phyloP scores from a whole-genome alignment of 495 filamentous ascomycete genomes.

The Clavariopsis aquatica region DNA sequence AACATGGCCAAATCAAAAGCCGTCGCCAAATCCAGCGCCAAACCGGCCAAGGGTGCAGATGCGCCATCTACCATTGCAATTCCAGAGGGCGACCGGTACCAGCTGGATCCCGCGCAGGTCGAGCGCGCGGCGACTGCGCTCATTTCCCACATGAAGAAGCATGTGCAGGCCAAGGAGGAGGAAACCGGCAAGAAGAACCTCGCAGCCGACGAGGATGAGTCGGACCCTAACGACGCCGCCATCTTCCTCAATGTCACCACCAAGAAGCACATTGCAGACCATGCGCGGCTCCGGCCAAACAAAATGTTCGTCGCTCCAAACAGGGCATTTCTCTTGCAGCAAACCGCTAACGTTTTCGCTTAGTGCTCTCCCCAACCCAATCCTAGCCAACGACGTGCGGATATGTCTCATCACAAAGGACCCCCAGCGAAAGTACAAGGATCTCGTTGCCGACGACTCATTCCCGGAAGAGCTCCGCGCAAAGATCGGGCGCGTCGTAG shows the following conservation, averaged over 20 bases:
- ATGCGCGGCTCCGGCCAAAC: constrained; percentile 74
- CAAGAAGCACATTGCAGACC: constrained; percentile 81
- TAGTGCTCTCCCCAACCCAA: constrained; percentile 63
- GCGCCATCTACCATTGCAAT: constrained; percentile 24
- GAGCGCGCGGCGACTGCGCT: constrained; percentile 76
- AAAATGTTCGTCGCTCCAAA: constrained; percentile 45
- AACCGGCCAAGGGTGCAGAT: constrained; percentile 1
- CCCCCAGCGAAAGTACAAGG: constrained; percentile 83
- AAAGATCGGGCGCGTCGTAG: constrained; percentile 78
- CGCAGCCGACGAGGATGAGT: constrained; percentile 38
- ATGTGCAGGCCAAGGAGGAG: constrained; percentile 58
- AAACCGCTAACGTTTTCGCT: constrained; percentile 14
- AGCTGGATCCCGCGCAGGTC: constrained; percentile 67
- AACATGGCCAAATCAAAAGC: constrained; percentile 32
- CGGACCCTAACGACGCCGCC: constrained; percentile 57
- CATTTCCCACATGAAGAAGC: constrained; percentile 73
- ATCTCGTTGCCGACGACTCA: constrained; percentile 70
- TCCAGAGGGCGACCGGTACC: constrained; percentile 57
- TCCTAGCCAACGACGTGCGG: constrained; percentile 60
- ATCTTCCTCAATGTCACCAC: constrained; percentile 86
- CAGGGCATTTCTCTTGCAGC: not conserved
- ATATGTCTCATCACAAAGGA: constrained; percentile 84
- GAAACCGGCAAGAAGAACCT: constrained; percentile 69
- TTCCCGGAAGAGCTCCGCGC: constrained; percentile 72
- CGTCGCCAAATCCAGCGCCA: not conserved